A percentile compares a stretch with the other conserved stretches of the same genome.
These are phyloP conservation scores for Exophiala sp. DNA, from an alignment of 2,329 filamentous ascomycete species.

Conservation along the genomic window DNA sequence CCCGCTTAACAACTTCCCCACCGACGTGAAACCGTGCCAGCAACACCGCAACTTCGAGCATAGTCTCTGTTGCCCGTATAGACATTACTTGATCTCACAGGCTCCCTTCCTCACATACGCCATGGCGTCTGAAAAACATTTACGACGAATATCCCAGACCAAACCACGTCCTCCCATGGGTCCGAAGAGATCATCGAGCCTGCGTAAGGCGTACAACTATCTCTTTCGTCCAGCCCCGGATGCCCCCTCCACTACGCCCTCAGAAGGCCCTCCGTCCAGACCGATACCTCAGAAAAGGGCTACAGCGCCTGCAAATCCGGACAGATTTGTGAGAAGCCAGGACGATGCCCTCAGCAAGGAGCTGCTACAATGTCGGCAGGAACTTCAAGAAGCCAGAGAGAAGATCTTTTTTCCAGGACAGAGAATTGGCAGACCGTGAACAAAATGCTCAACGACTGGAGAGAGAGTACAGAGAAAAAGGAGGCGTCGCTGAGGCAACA, in stretches of 20 bases:
- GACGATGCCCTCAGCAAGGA: constrained; percentile 16
- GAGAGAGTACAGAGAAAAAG: constrained; percentile 22
- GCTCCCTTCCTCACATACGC: neutral
- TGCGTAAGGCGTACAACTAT: constrained; percentile 23
- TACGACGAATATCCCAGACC: constrained; percentile 20
- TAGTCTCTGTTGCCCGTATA: neutral
- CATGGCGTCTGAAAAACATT: constrained; percentile 23
- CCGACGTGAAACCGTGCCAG: constrained; percentile 14
- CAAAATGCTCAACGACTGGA: constrained; percentile 32
- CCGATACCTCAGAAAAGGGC: constrained; percentile 9
- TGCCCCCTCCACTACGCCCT: too few relatives aligned
- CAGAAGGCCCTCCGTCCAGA: constrained; percentile 3
- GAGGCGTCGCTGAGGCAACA: constrained; percentile 17
- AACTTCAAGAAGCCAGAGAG: constrained; percentile 21
- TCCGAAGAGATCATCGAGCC: constrained; percentile 20
- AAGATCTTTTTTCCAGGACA: constrained; percentile 20
- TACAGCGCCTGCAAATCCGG: constrained; percentile 3
- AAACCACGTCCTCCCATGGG: constrained; percentile 12
- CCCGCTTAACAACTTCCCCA: constrained; percentile 13
- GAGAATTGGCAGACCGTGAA: constrained; percentile 19
- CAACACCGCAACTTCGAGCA: constrained; percentile 9
- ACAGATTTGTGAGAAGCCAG: constrained; percentile 1
- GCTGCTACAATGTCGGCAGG: constrained; percentile 23
- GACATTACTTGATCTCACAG: neutral
- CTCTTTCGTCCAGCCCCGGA: constrained; percentile 22